Percentiles rank a stretch among this genome's conserved stretches.
Conservation (phyloP, 2,329 filamentous ascomycete genomes). For the Nannizziopsis barbatae region DNA sequence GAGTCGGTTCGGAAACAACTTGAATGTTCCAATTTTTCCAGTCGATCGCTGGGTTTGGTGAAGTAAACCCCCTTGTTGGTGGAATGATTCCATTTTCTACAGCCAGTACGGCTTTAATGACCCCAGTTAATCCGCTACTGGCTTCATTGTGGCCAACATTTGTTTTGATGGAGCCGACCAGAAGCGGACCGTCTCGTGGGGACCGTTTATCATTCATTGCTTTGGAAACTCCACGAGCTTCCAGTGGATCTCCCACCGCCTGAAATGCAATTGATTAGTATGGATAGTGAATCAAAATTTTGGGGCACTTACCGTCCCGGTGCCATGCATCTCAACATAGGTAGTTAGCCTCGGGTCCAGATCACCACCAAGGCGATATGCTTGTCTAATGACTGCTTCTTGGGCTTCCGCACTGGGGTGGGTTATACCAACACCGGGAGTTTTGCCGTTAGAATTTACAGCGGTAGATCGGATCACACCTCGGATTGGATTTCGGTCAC, state of each 20-base stretch:
- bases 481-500: slow-evolving; percentile 38
- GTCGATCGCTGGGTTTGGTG: slow-evolving; percentile 20
- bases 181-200: slow-evolving; percentile 10
- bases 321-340: slow-evolving; percentile 35
- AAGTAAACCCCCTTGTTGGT: slow-evolving; percentile 22
- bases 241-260: slow-evolving; percentile 5
- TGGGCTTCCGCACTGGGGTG: slow-evolving; percentile 29
- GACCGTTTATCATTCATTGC: slow-evolving; percentile 16
- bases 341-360: slow-evolving; percentile 22
- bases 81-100: slow-evolving; percentile 22
- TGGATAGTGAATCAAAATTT: slow-evolving; percentile 15
- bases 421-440: slow-evolving; percentile 25
- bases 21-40: slow-evolving; percentile 16
- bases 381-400: slow-evolving; percentile 21
- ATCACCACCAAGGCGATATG: slow-evolving; percentile 18
- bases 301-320: slow-evolving; percentile 25
- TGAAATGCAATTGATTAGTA: background rate
- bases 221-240: slow-evolving; percentile 11
- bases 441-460: slow-evolving; percentile 22
- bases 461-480: slow-evolving; percentile 28
- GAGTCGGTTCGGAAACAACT: slow-evolving; percentile 14
- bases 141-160: slow-evolving; percentile 23
- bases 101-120: slow-evolving; percentile 22
- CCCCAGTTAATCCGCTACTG: slow-evolving; percentile 20
- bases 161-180: slow-evolving; percentile 22